Conservation (phyloP, 495 filamentous ascomycete genomes). For the Xylaria castorea region DNA sequence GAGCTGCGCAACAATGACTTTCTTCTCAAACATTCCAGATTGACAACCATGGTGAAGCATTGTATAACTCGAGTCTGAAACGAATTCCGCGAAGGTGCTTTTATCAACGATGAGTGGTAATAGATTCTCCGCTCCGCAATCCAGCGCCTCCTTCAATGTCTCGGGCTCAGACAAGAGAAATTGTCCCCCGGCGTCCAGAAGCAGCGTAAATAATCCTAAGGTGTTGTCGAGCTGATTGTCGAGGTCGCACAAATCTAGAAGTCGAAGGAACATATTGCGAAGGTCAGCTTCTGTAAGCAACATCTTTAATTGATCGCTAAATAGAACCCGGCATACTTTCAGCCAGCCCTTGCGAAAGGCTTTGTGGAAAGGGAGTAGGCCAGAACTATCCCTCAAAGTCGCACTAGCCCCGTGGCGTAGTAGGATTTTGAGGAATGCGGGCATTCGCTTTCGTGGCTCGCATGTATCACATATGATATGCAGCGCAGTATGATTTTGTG, state of each 20-base stretch:
- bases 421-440: not conserved
- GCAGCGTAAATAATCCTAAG: not conserved
- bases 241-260: not conserved
- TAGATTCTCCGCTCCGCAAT: not conserved
- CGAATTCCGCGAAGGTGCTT: not conserved
- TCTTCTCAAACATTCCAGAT: not conserved
- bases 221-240: no score
- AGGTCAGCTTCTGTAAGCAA: not conserved
- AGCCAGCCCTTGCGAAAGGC: not conserved
- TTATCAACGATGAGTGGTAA: not conserved
- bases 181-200: not conserved
- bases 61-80: not conserved
- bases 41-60: not conserved
- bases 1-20: not conserved
- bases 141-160: not conserved
- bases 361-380: not conserved
- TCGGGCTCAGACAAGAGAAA: not conserved
- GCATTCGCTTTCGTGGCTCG: not conserved
- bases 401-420: not conserved
- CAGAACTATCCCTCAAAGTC: not conserved
- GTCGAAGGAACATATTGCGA: not conserved
- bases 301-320: not conserved
- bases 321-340: not conserved
- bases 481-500: not conserved
- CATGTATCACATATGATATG: not conserved